Conservation (phyloP, 2,329 filamentous ascomycete species). For the Paramyrothecium sp. region DNA sequence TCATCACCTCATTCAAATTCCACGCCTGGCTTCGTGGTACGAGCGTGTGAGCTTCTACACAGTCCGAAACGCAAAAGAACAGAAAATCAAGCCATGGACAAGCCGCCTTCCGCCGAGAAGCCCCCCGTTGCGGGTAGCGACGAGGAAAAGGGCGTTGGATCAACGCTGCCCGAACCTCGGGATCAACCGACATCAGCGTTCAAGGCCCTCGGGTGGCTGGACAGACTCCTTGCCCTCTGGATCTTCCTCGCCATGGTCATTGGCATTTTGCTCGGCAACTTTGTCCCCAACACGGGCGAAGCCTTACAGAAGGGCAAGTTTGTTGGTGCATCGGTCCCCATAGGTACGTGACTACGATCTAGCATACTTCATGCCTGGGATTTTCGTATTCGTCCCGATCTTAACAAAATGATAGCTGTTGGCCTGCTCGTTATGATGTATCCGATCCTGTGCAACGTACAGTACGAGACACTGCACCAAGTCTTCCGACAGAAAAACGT, state of each 20-base stretch:
- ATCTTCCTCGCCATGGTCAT: conserved; percentile 77
- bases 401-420: conserved; percentile 50
- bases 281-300: conserved; percentile 60
- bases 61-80: too few relatives aligned
- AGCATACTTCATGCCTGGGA: background rate
- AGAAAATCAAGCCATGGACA: background rate
- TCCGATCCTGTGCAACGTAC: conserved; percentile 84
- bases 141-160: background rate
- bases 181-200: conserved; percentile 37
- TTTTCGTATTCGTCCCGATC: background rate
- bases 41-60: too few relatives aligned
- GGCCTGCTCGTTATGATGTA: conserved; percentile 93
- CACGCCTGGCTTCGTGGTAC: too few relatives aligned
- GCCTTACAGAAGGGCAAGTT: conserved; percentile 70
- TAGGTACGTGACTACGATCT: conserved; percentile 43
- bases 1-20: too few relatives aligned
- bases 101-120: background rate
- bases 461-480: conserved; percentile 71
- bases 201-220: conserved; percentile 56
- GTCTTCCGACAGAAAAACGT: conserved; percentile 60
- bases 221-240: conserved; percentile 67
- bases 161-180: background rate
- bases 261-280: conserved; percentile 75
- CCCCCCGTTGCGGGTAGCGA: background rate
- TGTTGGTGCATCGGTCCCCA: conserved; percentile 66